Evolutionary conservation across 495 filamentous ascomycete species (phyloP), one percentile per base, ranked within the genome.

Genomic region (Trichoderma asperelloides): DNA sequence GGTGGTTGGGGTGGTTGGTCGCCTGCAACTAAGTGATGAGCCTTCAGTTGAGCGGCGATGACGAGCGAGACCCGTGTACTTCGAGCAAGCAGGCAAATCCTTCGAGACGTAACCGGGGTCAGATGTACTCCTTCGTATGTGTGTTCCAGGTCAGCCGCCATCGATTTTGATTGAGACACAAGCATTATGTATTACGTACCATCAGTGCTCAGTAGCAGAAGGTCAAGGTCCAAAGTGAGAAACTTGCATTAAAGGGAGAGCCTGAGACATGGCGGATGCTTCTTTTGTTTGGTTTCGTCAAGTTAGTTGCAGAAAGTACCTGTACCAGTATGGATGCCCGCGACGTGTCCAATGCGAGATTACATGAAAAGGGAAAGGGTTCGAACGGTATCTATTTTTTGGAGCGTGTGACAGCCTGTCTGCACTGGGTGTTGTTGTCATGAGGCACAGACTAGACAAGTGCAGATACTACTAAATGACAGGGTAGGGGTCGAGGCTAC

Each of bases 1-100:
- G 55, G 55, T 60, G 55, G 55, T 60, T 60, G 47, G 47, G 47
- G 47, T 51, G 55, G 25, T 60, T 60, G 55, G 55, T 27, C 51
- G 13, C 21, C 23, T 21, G 2, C 21, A 23, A 27, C 51, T 60
- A 30, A 8, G 1, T 3, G 51, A 28, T 60, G 51, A 60, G 23
- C 27, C 23, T 21, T 27, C 11, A 13, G n/a, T 18, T 18, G 15
- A 25, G 27, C 11, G 23, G 55, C 55, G 27, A 27, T 60, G 55
- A 28, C n/a, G 55, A n/a, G 47, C 27, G 27, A n/a, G 8, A 30
- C 23, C 55, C 25, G 55, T 30, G 49, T 47, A n/a, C 43, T 47
- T n/a, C 3, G 43, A 3, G 15, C 43, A 16, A n/a, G 47, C n/a
- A 30, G 55, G 55, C 8, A 60, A 30, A 27, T 60, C 55, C 55